Conservation (phyloP, 306 rosid species). For the Ochetophila trinervis region DNA sequence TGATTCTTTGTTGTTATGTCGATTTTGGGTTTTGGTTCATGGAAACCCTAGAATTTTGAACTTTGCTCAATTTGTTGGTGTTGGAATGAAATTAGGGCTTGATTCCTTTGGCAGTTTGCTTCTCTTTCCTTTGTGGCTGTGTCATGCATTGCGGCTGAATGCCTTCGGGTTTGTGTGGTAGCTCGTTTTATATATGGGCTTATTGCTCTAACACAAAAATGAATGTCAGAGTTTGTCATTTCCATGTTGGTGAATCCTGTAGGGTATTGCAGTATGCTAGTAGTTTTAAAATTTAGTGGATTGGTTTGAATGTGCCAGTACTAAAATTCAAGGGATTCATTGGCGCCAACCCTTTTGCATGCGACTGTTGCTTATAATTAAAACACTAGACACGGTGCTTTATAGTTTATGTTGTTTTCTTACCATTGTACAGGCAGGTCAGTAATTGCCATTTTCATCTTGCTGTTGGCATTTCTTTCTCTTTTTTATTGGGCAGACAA, state of each 20-base stretch:
- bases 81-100: conserved; percentile 50
- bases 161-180: conserved; percentile 27
- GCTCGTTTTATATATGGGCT: conserved; percentile 25
- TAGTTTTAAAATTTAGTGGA: conserved; percentile 28
- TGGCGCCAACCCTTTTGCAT: conserved; percentile 47
- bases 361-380: conserved; percentile 28
- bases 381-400: conserved; percentile 12
- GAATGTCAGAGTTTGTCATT: conserved; percentile 20
- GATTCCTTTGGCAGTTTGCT: conserved; percentile 29
- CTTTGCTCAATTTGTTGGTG: conserved; percentile 37
- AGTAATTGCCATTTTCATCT: too few relatives aligned
- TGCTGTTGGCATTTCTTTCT: too few relatives aligned
- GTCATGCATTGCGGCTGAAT: conserved; percentile 64
- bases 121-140: conserved; percentile 21
- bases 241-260: conserved; percentile 30
- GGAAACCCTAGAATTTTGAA: conserved; percentile 83
- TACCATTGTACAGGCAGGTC: too few relatives aligned
- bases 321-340: conserved; percentile 33
- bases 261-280: conserved; percentile 31
- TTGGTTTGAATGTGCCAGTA: conserved; percentile 15
- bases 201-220: conserved; percentile 34
- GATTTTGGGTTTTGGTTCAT: conserved; percentile 30
- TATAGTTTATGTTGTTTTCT: too few relatives aligned
- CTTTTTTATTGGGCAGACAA: too few relatives aligned
- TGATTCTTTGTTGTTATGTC: conserved; percentile 35